Evolutionary conservation across 139 green algal species (phyloP), one percentile per base, ranked within the genome.

Genomic region (Chlorella sp.): DNA sequence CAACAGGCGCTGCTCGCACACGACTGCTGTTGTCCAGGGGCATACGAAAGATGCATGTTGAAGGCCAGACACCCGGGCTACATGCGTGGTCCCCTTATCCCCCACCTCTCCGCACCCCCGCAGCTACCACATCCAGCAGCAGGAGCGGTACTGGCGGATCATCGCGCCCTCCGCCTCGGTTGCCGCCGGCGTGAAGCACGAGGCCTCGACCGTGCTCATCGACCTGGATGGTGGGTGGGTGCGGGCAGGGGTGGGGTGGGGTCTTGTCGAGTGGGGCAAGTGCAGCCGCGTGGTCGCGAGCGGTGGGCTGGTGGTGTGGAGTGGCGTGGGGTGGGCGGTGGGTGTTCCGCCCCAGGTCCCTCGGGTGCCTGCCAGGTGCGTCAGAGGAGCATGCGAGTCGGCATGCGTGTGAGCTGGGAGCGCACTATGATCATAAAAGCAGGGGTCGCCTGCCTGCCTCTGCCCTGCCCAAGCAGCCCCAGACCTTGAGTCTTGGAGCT

Each of bases 141-240:
- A 97, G 69, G 94, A 98, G 84, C 90, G 94, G 29, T 94, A 89
- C 77, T 66, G 88, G 35, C 87, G 90, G 46, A 82, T 93, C 64
- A 95, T 97, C 74, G 82, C 95, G 74, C 94, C 94, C 7, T 81
- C 94, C 1, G 93, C 86, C 88, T 92, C 82, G 21, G 71, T 75
- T 5, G 72, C 90, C 8, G 56, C 67, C 2, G 88, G 86, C 14
- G 75, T 77, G 7, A 80, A 93, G 72, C 91, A 97, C 36, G 90
- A 96, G 73, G 84, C 92, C 65, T 95, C 88, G 0, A 91, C 97
- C 75, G 91, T 90, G 46, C 94, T 98, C 66, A 89, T 98, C 73
- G 94, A 98, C 75, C 84, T 97, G 15, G 91, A 92, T 64, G 94
- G 91, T 68, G 86, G 91, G 60, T 83, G 87, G 5, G 59, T 93